A percentile compares a stretch with the other conserved stretches of the same genome.
phyloP scores from a whole-genome alignment of 2,329 filamentous ascomycete genomes.

The Verticillium tricorpus region DNA sequence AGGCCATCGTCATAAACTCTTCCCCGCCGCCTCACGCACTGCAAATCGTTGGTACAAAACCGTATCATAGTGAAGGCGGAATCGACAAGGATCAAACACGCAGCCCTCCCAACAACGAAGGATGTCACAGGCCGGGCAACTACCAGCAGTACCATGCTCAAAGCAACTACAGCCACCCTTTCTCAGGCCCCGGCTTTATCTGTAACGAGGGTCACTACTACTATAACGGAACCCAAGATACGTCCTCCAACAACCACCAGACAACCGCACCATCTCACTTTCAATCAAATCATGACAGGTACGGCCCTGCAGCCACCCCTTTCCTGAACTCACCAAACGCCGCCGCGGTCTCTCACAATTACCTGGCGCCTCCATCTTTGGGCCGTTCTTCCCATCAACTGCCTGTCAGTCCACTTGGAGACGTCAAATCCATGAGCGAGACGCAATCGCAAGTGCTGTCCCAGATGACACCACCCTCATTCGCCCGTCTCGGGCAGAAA shows the following conservation, averaged over 20 bases:
- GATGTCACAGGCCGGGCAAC: background rate
- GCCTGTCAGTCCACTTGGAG: background rate
- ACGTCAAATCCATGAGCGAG: background rate
- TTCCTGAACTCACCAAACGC: background rate
- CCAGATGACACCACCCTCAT: constrained; percentile 10
- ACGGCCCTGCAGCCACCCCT: background rate
- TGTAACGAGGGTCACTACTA: background rate
- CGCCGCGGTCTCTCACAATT: background rate
- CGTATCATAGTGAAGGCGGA: background rate
- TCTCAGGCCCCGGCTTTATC: background rate
- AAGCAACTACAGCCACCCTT: background rate
- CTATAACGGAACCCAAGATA: background rate
- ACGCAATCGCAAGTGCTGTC: background rate
- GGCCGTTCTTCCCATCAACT: background rate
- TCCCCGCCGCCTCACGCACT: background rate
- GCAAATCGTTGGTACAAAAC: background rate
- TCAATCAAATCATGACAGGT: background rate
- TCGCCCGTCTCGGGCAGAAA: constrained; percentile 4
- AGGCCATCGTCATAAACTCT: background rate
- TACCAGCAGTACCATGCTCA: background rate
- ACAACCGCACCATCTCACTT: background rate
- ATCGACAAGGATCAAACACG: background rate
- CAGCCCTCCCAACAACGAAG: background rate
- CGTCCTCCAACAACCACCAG: background rate
- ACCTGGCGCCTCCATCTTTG: background rate